Conservation (phyloP, 345 rosid genomes). For the Noccaea bulbosa region DNA sequence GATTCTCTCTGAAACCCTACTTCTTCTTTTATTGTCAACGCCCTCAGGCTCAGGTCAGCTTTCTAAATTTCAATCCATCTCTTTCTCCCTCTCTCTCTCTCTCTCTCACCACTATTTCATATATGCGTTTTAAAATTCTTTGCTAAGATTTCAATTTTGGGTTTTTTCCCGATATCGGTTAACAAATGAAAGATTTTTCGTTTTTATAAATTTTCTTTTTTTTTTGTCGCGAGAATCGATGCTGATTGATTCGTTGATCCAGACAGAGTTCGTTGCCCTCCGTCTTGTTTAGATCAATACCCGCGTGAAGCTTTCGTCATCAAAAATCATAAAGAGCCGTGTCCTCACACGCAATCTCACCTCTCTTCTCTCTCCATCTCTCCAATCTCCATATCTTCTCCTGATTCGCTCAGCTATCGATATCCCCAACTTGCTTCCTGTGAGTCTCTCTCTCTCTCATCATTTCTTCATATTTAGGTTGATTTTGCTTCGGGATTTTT, state of each 20-base stretch:
- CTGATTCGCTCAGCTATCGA: conserved; percentile 45
- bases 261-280: conserved; percentile 42
- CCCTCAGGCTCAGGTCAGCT: conserved; percentile 11
- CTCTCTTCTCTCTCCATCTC: conserved; percentile 38
- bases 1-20: conserved; percentile 17
- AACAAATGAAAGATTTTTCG: neutral
- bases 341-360: conserved; percentile 57
- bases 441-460: conserved; percentile 36
- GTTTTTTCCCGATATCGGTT: conserved; percentile 1
- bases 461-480: neutral
- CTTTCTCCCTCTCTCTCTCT: neutral
- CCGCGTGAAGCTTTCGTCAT: conserved; percentile 48
- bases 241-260: conserved; percentile 41
- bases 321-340: conserved; percentile 32
- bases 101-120: neutral
- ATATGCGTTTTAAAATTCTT: too few relatives aligned
- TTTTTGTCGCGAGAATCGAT: conserved; percentile 27
- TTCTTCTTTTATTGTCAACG: conserved; percentile 20
- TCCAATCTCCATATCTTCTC: conserved; percentile 37
- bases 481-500: neutral
- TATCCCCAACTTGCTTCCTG: conserved; percentile 53
- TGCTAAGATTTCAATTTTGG: conserved; percentile 19
- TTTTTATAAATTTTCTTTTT: too few relatives aligned
- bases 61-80: neutral
- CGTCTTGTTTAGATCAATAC: conserved; percentile 33